Conservation (phyloP, 139 green algal species). For the Chlamydomonas asymmetrica region DNA sequence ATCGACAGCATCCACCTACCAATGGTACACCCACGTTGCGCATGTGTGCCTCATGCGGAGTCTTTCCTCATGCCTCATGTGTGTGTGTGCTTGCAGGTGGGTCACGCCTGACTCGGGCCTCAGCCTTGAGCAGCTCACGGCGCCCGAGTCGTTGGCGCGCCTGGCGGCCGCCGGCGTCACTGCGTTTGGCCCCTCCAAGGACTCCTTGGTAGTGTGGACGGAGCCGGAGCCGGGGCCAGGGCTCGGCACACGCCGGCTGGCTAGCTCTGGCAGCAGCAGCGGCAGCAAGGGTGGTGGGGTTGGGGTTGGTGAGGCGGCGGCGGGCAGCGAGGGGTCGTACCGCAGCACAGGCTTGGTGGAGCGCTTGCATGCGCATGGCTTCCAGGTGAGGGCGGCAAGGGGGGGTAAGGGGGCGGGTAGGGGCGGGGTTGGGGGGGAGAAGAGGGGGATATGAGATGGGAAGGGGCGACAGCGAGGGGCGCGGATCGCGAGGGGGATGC, state of each 20-base stretch:
- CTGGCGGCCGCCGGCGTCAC: neutral
- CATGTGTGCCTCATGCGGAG: too few relatives aligned
- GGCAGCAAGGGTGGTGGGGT: neutral
- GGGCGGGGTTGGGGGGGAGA: neutral
- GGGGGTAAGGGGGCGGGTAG: too few relatives aligned
- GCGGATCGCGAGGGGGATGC: neutral
- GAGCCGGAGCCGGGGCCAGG: neutral
- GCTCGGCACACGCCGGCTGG: too few relatives aligned
- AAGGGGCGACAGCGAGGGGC: neutral
- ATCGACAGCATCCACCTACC: too few relatives aligned
- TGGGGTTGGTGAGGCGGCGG: neutral
- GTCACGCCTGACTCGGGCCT: conserved; percentile 8
- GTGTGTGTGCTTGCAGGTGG: conserved; percentile 19
- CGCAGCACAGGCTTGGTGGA: conserved; percentile 22
- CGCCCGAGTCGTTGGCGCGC: neutral
- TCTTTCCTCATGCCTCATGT: too few relatives aligned
- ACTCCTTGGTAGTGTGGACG: conserved; percentile 9
- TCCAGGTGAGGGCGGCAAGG: conserved; percentile 18
- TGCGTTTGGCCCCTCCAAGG: conserved; percentile 12
- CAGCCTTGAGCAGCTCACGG: conserved; percentile 6
- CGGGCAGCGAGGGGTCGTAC: neutral
- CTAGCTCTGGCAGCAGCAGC: neutral
- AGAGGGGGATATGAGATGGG: neutral
- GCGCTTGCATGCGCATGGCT: neutral
- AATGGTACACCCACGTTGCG: too few relatives aligned